A percentile compares a stretch with the other conserved stretches of the same genome.
Evolutionary conservation across 257 asterid genomes (phyloP).

Genomic region (Nicotiana paniculata): DNA sequence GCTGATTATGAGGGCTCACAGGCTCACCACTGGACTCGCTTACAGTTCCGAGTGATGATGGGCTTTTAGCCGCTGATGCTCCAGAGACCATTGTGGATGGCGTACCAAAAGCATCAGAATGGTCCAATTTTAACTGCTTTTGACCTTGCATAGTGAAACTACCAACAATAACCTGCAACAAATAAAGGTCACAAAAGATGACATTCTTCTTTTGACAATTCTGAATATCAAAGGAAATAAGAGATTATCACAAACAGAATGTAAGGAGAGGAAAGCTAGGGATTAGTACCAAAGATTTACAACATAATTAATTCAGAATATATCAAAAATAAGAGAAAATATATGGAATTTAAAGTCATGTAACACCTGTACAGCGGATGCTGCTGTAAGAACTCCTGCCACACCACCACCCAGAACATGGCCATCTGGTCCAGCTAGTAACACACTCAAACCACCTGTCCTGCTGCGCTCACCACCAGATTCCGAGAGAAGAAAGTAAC

Average conservation of each 20-base stretch:
- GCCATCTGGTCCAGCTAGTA: conserved; percentile 17
- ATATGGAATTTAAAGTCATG: not conserved
- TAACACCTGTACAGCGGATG: conserved; percentile 17
- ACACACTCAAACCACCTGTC: conserved; percentile 17
- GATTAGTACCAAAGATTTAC: not conserved
- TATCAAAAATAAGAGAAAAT: not conserved
- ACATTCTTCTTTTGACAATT: not conserved
- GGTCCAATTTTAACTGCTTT: not conserved
- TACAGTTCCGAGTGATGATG: conserved; percentile 15
- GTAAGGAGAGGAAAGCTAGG: not conserved
- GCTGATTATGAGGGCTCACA: conserved; percentile 17
- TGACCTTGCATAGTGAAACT: conserved; percentile 10
- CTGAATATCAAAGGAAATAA: not conserved
- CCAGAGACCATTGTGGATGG: conserved; percentile 7
- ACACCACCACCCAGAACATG: conserved; percentile 16
- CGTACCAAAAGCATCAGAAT: not conserved
- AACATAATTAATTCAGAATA: not conserved
- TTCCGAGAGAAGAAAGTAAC: conserved; percentile 13
- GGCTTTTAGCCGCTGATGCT: conserved; percentile 9
- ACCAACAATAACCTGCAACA: conserved; percentile 14
- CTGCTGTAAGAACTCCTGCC: conserved; percentile 17
- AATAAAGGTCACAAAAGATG: not conserved
- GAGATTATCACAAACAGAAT: not conserved
- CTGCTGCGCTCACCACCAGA: conserved; percentile 11
- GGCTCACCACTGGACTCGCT: conserved; percentile 19